Evolutionary conservation across 1,284 basidiomycete genomes (phyloP).

Genomic region (Pterulicium gracile): DNA sequence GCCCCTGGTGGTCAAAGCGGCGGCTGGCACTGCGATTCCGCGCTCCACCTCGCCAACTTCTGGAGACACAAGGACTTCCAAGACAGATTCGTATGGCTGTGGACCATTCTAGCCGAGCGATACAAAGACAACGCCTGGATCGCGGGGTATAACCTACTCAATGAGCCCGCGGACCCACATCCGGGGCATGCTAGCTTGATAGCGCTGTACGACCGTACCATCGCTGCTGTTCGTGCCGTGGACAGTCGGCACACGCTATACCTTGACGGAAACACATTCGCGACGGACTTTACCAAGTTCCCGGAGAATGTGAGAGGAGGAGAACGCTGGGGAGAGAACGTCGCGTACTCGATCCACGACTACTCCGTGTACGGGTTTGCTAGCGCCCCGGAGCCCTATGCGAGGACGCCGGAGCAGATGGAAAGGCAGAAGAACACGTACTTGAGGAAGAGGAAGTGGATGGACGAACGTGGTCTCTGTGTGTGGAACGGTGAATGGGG

Average conservation of each 20-base stretch:
- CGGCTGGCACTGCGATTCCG: conserved; percentile 44
- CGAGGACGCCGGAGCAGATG: conserved; percentile 41
- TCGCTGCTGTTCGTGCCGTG: conserved; percentile 47
- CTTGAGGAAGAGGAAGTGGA: conserved; percentile 59
- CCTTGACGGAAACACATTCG: conserved; percentile 59
- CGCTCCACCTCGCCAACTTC: conserved; percentile 46
- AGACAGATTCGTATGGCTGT: conserved; percentile 50
- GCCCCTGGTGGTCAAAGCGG: conserved; percentile 45
- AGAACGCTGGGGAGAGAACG: conserved; percentile 37
- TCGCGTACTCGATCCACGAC: conserved; percentile 71
- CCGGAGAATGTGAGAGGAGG: not conserved
- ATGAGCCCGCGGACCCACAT: conserved; percentile 60
- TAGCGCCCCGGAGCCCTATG: conserved; percentile 45
- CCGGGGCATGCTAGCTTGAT: conserved; percentile 34
- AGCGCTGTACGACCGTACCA: conserved; percentile 45
- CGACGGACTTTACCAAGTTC: conserved; percentile 56
- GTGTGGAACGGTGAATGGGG: conserved; percentile 67
- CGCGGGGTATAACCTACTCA: conserved; percentile 58
- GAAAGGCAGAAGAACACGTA: conserved; percentile 41
- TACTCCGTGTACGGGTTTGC: conserved; percentile 66
- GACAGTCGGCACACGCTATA: conserved; percentile 51
- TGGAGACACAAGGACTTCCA: conserved; percentile 66
- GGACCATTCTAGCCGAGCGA: conserved; percentile 49
- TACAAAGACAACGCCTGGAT: conserved; percentile 56
- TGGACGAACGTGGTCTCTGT: conserved; percentile 50